These are phyloP conservation scores for Tubosaeta sp. DNA, from an alignment of 768 basidiomycete species.

Conservation along the genomic window DNA sequence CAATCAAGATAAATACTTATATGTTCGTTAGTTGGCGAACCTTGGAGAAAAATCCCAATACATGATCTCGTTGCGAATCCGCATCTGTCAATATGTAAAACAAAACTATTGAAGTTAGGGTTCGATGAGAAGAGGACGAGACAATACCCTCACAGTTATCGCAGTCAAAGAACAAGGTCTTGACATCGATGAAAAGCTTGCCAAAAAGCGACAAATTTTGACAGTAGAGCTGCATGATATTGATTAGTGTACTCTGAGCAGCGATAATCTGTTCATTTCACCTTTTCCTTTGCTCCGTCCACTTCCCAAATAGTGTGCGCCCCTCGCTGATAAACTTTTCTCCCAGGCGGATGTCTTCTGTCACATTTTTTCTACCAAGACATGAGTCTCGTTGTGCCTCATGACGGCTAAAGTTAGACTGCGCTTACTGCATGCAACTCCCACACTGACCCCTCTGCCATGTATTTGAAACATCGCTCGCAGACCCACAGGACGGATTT, in stretches of 20 bases:
- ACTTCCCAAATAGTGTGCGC: constrained; percentile 94
- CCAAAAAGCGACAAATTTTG: constrained; percentile 95
- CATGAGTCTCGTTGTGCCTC: constrained; percentile 7
- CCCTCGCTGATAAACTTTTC: constrained; percentile 85
- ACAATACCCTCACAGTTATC: constrained; percentile 64
- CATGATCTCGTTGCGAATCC: constrained; percentile 71
- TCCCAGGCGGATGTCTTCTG: constrained; percentile 73
- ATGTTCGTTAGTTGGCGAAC: constrained; percentile 24
- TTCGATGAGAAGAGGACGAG: not conserved
- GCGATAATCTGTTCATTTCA: constrained; percentile 29
- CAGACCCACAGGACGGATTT: constrained; percentile 73
- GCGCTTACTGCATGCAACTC: constrained; percentile 60
- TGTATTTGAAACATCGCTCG: constrained; percentile 96
- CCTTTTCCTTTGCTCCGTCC: constrained; percentile 84
- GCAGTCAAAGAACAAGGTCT: constrained; percentile 89
- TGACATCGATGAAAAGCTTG: constrained; percentile 98
- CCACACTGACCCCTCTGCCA: constrained; percentile 70
- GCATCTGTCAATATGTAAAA: constrained; percentile 93
- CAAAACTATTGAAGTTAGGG: constrained; percentile 42
- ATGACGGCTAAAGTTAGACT: constrained; percentile 4
- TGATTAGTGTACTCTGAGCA: not conserved
- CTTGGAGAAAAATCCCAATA: constrained; percentile 71
- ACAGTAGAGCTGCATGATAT: constrained; percentile 72
- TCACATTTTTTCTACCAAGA: constrained; percentile 59
- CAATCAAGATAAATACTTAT: not conserved